phyloP scores from a whole-genome alignment of 805 yeast species.

The Teunomyces kruisii region DNA sequence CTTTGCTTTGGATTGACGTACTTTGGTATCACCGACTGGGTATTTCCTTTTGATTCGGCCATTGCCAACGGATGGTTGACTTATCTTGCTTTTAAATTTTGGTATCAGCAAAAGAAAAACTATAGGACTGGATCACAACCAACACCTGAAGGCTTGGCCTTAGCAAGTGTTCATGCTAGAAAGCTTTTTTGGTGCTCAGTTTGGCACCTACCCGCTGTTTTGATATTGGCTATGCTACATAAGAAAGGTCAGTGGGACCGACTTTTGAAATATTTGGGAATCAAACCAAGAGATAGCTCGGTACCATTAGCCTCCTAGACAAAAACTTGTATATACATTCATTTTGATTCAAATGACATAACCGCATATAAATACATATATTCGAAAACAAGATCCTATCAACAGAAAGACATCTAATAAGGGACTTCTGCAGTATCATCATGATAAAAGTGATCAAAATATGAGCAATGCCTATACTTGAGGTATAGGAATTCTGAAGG shows the following conservation, averaged over 20 bases:
- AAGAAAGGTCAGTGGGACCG: conserved; percentile 93
- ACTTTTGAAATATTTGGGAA: conserved; percentile 27
- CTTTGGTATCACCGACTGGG: conserved; percentile 78
- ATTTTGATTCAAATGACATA: neutral
- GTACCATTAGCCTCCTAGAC: neutral
- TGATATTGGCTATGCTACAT: conserved; percentile 90
- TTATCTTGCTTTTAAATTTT: conserved; percentile 75
- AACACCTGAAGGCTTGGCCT: conserved; percentile 53
- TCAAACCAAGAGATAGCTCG: neutral
- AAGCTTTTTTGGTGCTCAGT: conserved; percentile 93
- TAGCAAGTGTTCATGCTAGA: conserved; percentile 72
- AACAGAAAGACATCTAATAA: no score
- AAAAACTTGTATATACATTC: neutral
- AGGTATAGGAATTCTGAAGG: no score
- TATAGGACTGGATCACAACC: conserved; percentile 45
- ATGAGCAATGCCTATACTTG: no score
- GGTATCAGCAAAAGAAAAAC: conserved; percentile 75
- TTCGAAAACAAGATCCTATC: no score
- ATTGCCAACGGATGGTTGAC: conserved; percentile 84
- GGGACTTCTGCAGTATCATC: no score
- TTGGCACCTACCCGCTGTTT: conserved; percentile 86
- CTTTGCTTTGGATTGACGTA: conserved; percentile 80
- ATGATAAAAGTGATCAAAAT: no score
- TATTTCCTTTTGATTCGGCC: conserved; percentile 78
- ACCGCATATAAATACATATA: neutral